These are phyloP conservation scores for Pseudomicrostroma phylloplanum DNA, from an alignment of 1,284 basidiomycete species.

Conservation along the genomic window DNA sequence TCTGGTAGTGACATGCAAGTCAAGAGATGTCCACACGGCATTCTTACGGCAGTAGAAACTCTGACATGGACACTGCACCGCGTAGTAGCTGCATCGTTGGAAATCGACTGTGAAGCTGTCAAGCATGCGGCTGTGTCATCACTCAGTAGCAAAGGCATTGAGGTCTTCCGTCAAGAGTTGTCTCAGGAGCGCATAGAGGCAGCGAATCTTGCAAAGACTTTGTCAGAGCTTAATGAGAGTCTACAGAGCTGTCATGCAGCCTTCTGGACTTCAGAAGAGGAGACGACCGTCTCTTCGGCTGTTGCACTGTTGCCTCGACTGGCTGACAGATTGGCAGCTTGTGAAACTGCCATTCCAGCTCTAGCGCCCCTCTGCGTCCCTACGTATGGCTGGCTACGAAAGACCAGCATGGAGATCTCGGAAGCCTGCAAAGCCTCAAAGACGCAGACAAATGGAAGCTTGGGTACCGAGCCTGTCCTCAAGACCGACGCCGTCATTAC, in stretches of 20 bases:
- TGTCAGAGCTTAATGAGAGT: not conserved
- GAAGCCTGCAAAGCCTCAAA: no score
- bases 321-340: not conserved
- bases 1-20: no score
- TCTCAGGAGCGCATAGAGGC: no score
- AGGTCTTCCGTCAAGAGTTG: not conserved
- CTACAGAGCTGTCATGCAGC: not conserved
- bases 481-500: slow-evolving; percentile 27
- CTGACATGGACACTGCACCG: not conserved
- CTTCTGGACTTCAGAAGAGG: not conserved
- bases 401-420: no score
- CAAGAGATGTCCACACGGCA: no score
- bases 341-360: not conserved
- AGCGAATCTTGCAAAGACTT: no score
- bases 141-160: not conserved
- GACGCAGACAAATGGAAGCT: not conserved
- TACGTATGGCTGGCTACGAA: slow-evolving; percentile 9
- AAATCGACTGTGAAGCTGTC: not conserved
- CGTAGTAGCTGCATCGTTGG: not conserved
- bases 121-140: not conserved
- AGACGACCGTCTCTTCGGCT: not conserved
- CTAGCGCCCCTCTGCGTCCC: slow-evolving; percentile 10
- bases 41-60: no score
- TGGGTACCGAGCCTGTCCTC: not conserved
- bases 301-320: not conserved